phyloP scores from a whole-genome alignment of 768 basidiomycete genomes.

The Neoboletus brunneissimus region DNA sequence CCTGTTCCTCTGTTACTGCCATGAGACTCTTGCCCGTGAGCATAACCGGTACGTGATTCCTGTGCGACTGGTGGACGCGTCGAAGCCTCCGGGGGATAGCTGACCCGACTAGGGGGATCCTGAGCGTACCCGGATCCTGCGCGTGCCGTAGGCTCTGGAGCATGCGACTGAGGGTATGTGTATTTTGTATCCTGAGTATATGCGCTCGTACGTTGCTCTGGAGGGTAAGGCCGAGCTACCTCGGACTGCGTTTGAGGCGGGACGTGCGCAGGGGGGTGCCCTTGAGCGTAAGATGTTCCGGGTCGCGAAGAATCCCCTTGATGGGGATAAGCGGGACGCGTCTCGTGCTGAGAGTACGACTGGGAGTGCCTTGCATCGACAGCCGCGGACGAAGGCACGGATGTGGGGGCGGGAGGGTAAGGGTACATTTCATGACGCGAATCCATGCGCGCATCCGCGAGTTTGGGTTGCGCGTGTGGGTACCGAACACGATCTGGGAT shows the following conservation, averaged over 20 bases:
- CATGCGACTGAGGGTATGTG: slow-evolving; percentile 21
- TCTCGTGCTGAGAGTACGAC: slow-evolving; percentile 21
- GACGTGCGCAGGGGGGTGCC: slow-evolving; percentile 10
- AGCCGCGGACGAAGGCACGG: slow-evolving; percentile 15
- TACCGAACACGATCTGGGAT: slow-evolving; percentile 24
- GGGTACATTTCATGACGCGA: slow-evolving; percentile 27
- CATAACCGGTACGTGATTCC: slow-evolving; percentile 17
- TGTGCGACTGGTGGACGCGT: slow-evolving; percentile 16
- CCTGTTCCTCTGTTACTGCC: slow-evolving; percentile 3
- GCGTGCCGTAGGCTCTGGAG: slow-evolving; percentile 16
- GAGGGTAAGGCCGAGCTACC: slow-evolving; percentile 15
- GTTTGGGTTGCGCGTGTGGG: slow-evolving; percentile 17
- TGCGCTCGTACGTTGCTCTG: slow-evolving; percentile 19
- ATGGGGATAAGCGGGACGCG: slow-evolving; percentile 20
- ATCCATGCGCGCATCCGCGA: slow-evolving; percentile 23
- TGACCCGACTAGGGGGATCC: slow-evolving; percentile 15
- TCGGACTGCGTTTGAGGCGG: slow-evolving; percentile 16
- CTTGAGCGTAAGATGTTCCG: slow-evolving; percentile 19
- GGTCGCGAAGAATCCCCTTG: slow-evolving; percentile 21
- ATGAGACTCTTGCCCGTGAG: slow-evolving; percentile 21
- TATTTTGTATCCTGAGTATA: slow-evolving; percentile 26
- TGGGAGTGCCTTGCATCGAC: slow-evolving; percentile 23
- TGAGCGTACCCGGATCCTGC: slow-evolving; percentile 11
- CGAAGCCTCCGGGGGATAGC: slow-evolving; percentile 14
- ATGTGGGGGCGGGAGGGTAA: slow-evolving; percentile 11